Evolutionary conservation across 169 alveolate genomes (phyloP), one percentile per base, ranked within the genome.

Genomic region (Cryptosporidium ubiquitum): DNA sequence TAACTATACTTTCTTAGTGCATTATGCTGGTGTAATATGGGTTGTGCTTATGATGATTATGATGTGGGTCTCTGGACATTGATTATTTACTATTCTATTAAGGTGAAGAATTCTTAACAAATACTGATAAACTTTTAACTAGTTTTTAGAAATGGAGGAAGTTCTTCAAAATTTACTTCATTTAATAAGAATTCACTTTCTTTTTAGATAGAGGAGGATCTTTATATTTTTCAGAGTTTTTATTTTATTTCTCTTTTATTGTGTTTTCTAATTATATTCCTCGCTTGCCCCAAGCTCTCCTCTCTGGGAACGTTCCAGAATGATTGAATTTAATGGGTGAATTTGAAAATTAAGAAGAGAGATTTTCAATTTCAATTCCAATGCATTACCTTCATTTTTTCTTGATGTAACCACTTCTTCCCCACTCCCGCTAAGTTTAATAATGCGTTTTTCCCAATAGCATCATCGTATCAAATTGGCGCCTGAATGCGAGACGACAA

Each of bases 151-250:
- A 7, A 37, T 47, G 5, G 52, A 44, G 7, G 20, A 14, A 2
- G 4, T 55, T 20, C 20, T 0, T 26, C 66, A 5, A 26, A 16
- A 55, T 26, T 55, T 20, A 2, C 3, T 55, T 55, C 39, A 55
- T 26, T 9, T 47, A 5, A 5, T 37, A 40, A 3, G n/a, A 47
- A 2, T 55, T 55, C 35, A 23, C 35, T 9, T 55, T 23, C 18
- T 55, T 55, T 55, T 55, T 55, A 20, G 66, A 55, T 55, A 26
- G 66, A 55, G 3, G 58, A 49, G 66, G 66, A 55, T 55, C 66
- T 55, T 55, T 55, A 55, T 55, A 55, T n/a, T 55, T 55, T 55
- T 55, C 66, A 55, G 66, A 55, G 66, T 55, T 55, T 26, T 55
- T 55, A 20, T 14, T 55, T 23, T 55, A 3, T 55, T 7, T 5